These are phyloP conservation scores for Haplosporangium sp. DNA, from an alignment of 371 early-diverging fungal species.

Conservation along the genomic window DNA sequence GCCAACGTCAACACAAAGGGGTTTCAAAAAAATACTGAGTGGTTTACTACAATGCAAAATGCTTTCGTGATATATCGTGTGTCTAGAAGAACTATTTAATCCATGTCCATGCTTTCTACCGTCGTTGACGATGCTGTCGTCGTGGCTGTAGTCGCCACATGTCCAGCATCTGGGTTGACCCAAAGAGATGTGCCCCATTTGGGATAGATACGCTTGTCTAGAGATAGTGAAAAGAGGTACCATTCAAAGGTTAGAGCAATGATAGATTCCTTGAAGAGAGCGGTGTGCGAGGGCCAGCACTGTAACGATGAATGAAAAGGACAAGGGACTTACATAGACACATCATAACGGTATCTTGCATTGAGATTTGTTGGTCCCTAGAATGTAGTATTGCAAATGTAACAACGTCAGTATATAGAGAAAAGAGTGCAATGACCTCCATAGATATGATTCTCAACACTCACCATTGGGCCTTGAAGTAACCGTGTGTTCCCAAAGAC, in stretches of 20 bases:
- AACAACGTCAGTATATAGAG: not conserved
- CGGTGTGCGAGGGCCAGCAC: not conserved
- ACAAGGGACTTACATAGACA: slow-evolving; percentile 67
- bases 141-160: slow-evolving; percentile 10
- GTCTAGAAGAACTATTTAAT: slow-evolving; percentile 14
- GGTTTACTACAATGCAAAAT: slow-evolving; percentile 15
- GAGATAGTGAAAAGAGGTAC: not conserved
- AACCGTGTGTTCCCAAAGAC: slow-evolving; percentile 96
- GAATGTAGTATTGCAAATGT: not conserved
- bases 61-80: slow-evolving; percentile 9
- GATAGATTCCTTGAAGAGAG: not conserved
- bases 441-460: not conserved
- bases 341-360: slow-evolving; percentile 95
- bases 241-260: slow-evolving; percentile 1
- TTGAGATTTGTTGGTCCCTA: slow-evolving; percentile 85
- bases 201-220: slow-evolving; percentile 93
- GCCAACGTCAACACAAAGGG: too few relatives aligned
- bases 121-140: not conserved
- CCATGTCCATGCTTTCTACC: slow-evolving; percentile 45
- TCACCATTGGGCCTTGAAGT: slow-evolving; percentile 86
- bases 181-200: slow-evolving; percentile 81
- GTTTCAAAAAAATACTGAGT: slow-evolving; percentile 2
- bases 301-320: not conserved
- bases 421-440: slow-evolving; percentile 60
- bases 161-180: slow-evolving; percentile 55